Conservation (phyloP, 2,329 filamentous ascomycete genomes). For the Ophiostoma novo-ulmi region DNA sequence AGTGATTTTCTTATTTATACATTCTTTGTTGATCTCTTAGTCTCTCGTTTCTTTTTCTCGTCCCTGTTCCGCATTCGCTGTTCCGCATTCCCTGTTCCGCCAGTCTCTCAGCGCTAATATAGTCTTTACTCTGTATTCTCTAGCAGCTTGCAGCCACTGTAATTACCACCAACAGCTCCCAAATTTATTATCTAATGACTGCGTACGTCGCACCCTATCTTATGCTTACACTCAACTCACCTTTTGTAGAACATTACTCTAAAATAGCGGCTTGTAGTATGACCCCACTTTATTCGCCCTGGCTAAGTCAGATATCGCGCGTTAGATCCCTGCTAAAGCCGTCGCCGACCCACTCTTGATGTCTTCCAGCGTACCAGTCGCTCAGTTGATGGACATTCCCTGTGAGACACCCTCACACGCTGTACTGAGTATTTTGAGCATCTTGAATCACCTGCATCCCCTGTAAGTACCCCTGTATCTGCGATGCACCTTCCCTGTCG, state of each 20-base stretch:
- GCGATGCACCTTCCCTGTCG: slow-evolving; percentile 19
- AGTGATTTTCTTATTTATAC: background rate
- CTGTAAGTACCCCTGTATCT: background rate
- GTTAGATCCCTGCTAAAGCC: slow-evolving; percentile 16
- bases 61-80: background rate
- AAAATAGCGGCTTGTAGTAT: background rate
- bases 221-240: no score
- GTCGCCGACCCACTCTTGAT: background rate
- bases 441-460: background rate
- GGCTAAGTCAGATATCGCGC: slow-evolving; percentile 18
- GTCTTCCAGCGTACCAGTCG: background rate
- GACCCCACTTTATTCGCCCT: slow-evolving; percentile 15
- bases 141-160: background rate
- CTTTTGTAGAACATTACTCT: background rate
- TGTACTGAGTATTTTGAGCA: background rate
- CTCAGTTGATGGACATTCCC: background rate
- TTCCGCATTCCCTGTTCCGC: no score
- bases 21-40: background rate
- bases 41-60: background rate
- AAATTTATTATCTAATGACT: background rate
- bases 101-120: no score
- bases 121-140: no score
- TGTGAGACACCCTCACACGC: background rate
- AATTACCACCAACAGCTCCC: background rate
- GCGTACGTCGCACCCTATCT: background rate